Evolutionary conservation across 768 basidiomycete genomes (phyloP).

Genomic region (Xanthoconium stramineum): DNA sequence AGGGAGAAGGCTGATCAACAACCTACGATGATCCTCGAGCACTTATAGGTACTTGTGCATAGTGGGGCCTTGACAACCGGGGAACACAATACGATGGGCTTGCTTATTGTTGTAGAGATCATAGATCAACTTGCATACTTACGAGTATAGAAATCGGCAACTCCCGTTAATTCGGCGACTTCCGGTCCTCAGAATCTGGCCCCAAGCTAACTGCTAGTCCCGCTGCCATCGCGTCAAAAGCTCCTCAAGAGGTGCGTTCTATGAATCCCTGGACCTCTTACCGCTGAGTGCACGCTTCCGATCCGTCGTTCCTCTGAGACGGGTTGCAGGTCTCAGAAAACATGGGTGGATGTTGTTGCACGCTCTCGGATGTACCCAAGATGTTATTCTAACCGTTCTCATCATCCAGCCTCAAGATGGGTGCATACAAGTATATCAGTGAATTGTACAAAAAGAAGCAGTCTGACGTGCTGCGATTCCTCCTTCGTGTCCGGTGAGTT

Average conservation of each 20-base stretch:
- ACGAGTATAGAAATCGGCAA: conserved; percentile 23
- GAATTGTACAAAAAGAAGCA: conserved; percentile 99
- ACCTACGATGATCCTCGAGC: neutral
- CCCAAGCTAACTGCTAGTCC: conserved; percentile 2
- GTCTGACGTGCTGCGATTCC: conserved; percentile 95
- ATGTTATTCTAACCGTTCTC: conserved; percentile 16
- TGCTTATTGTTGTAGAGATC: conserved; percentile 17
- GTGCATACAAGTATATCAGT: conserved; percentile 94
- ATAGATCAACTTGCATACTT: neutral
- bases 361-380: conserved; percentile 11
- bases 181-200: conserved; percentile 9
- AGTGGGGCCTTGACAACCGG: conserved; percentile 18
- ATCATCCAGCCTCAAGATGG: conserved; percentile 59
- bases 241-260: conserved; percentile 29
- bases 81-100: conserved; percentile 6
- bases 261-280: neutral
- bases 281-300: neutral
- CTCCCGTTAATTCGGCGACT: conserved; percentile 21
- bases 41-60: conserved; percentile 10
- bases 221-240: conserved; percentile 19
- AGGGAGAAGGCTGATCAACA: neutral
- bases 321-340: conserved; percentile 1
- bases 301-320: conserved; percentile 6
- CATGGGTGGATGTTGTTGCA: conserved; percentile 24
- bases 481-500: conserved; percentile 89